phyloP scores from a whole-genome alignment of 2,329 filamentous ascomycete species.

The Monilinia laxa region DNA sequence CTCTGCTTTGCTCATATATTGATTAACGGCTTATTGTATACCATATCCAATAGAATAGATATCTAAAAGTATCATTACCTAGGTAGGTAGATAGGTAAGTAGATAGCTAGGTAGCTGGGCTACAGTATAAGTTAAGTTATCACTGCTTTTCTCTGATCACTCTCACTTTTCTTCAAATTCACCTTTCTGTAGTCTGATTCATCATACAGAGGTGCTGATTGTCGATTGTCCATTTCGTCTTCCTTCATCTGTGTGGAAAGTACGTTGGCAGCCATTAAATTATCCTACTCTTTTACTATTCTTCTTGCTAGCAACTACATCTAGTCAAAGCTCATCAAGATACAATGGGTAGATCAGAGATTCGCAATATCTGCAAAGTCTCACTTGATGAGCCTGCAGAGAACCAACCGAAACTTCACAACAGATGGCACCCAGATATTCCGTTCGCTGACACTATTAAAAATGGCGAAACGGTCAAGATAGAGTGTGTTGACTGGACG shows the following conservation, averaged over 20 bases:
- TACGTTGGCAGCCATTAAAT: too few species aligned
- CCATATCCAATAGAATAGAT: not conserved
- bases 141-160: too few species aligned
- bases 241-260: too few species aligned
- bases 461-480: slow-evolving; percentile 85
- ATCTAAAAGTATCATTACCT: too few species aligned
- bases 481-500: slow-evolving; percentile 70
- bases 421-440: slow-evolving; percentile 91
- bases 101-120: too few species aligned
- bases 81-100: too few species aligned
- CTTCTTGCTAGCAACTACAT: not conserved
- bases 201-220: too few species aligned
- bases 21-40: not conserved
- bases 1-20: slow-evolving; percentile 2
- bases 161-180: too few species aligned
- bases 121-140: too few species aligned
- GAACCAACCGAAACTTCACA: slow-evolving; percentile 71
- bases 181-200: too few species aligned
- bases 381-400: slow-evolving; percentile 69
- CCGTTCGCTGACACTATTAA: slow-evolving; percentile 72
- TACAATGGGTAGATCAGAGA: slow-evolving; percentile 51
- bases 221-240: too few species aligned
- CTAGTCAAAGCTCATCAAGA: not conserved
- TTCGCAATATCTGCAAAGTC: slow-evolving; percentile 72
- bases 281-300: not conserved